Evolutionary conservation across 148 eudicot genomes (phyloP), one percentile per base, ranked within the genome.

Genomic region (Arbutus unedo): DNA sequence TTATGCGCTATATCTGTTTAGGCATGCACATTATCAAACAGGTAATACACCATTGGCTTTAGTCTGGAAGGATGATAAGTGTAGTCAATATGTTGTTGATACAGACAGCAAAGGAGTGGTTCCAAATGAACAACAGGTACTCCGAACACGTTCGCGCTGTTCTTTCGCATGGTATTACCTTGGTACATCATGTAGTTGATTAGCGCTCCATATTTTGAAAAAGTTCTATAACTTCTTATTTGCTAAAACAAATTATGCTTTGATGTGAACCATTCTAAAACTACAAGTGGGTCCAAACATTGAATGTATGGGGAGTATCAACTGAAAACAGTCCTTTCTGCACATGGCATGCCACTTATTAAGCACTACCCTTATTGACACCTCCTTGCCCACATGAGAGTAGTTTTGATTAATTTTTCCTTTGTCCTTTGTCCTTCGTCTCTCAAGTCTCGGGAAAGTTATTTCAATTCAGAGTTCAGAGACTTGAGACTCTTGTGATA

Each of bases 31-130:
- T 83, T 96, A 96, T 92, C 93, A 96, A 87, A 80, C 92, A 51
- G 99, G 99, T 72, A 96, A 94, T 88, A 96, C 99, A 60, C 99
- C 99, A 45, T 82, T 94, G 88, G 88, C 89, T 7, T 83, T 96
- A 79, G 97, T 96, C 48, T 96, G 99, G 99, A 96, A 96, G 91
- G 99, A 96, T 87, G 95, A 91, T 57, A 90, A 83, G 82, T 96
- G 99, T 84, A 94, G 99, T 84, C 95, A 89, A 82, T 96, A 94
- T 85, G 97, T 94, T 68, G 88, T 96, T 88, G 99, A 96, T 88
- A 96, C 99, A 4, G 93, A 96, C 83, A 88, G 84, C 70, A 91
- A 88, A 83, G 99, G 99, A 81, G 90, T 91, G 80, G 75, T 96
- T 82, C 95, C 94, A 74, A 87, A 80, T 87, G 90, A 91, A 79